These are phyloP conservation scores for Solanum dulcamara DNA, from an alignment of 257 asterid species.

Conservation along the genomic window DNA sequence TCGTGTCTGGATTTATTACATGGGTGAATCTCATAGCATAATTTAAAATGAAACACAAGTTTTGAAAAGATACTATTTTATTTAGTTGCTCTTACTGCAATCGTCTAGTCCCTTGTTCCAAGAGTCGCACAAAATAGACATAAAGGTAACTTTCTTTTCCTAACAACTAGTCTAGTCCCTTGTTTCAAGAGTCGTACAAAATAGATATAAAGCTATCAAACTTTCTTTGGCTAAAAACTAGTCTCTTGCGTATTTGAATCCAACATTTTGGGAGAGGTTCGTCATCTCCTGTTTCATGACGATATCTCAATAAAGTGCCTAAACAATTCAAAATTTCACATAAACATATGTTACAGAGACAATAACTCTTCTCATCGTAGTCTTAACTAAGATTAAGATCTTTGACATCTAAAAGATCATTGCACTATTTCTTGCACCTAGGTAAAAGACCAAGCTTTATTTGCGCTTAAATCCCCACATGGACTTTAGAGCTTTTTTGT, in stretches of 20 bases:
- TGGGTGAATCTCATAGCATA: neutral
- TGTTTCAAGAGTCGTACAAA: neutral
- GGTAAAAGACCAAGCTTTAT: too few relatives aligned
- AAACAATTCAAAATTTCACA: neutral
- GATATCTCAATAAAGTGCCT: neutral
- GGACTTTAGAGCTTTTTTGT: too few relatives aligned
- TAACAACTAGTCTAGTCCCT: neutral
- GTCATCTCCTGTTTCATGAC: neutral
- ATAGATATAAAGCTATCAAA: neutral
- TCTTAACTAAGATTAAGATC: neutral
- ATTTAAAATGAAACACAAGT: neutral
- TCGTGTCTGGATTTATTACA: neutral
- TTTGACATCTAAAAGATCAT: neutral
- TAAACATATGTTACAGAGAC: neutral
- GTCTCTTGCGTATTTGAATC: neutral
- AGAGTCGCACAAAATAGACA: neutral
- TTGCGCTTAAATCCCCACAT: too few relatives aligned
- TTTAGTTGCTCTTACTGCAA: neutral
- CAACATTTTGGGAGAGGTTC: neutral
- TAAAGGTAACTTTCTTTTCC: neutral
- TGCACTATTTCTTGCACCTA: neutral
- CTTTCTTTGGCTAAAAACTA: neutral
- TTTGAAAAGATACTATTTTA: neutral
- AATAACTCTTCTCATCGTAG: neutral
- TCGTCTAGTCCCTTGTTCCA: neutral